A percentile compares a stretch with the other conserved stretches of the same genome.
Evolutionary conservation across 208 protist genomes (phyloP).

Genomic region (Leishmania martiniquensis): DNA sequence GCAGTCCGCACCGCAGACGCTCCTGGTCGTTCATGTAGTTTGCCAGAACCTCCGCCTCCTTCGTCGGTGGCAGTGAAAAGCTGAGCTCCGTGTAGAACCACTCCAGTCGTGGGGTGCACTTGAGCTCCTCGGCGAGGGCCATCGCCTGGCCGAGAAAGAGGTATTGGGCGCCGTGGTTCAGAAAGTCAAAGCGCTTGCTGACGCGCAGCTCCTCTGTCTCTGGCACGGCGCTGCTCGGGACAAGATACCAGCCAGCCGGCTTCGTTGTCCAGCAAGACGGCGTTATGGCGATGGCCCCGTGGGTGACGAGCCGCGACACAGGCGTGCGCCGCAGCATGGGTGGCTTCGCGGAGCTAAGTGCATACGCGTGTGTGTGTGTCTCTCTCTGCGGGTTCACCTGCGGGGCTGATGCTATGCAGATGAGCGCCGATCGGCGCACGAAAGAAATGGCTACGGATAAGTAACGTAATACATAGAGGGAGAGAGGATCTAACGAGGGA

Average conservation of each 20-base stretch:
- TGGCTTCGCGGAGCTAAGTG: neutral
- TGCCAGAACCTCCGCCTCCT: constrained; percentile 68
- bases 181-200: constrained; percentile 76
- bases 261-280: constrained; percentile 66
- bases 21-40: constrained; percentile 91
- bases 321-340: constrained; percentile 12
- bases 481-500: neutral
- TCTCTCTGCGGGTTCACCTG: neutral
- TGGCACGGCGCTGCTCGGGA: constrained; percentile 43
- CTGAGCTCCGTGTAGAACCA: constrained; percentile 87
- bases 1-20: constrained; percentile 70
- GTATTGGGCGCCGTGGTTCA: constrained; percentile 85
- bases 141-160: constrained; percentile 77
- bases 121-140: constrained; percentile 79
- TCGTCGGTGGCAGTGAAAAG: constrained; percentile 71
- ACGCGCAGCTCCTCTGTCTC: constrained; percentile 64
- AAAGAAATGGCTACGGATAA: neutral
- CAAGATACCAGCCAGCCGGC: constrained; percentile 72
- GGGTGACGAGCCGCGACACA: constrained; percentile 8
- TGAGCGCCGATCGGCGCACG: neutral
- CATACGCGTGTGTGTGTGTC: neutral
- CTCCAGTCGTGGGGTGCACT: constrained; percentile 73
- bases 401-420: neutral
- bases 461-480: neutral
- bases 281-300: constrained; percentile 33